phyloP scores from a whole-genome alignment of 352 stramenopile genomes.

The Thraustochytrium sp. region DNA sequence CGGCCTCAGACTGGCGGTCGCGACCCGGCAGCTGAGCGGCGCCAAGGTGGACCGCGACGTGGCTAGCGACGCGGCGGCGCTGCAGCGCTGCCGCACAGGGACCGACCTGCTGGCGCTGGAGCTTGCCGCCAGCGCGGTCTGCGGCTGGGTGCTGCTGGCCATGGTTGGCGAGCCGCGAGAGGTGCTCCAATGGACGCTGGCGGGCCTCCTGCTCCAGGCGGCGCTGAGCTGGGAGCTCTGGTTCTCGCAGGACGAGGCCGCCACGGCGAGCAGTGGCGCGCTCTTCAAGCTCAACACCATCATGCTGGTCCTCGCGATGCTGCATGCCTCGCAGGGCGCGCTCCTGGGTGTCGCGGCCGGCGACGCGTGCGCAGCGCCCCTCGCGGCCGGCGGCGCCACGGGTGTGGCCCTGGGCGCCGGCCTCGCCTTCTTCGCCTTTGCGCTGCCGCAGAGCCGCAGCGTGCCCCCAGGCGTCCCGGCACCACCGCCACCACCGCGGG shows the following conservation, averaged over 20 bases:
- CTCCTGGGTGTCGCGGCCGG: neutral
- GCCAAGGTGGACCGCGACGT: neutral
- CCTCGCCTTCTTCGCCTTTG: neutral
- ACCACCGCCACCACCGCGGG: neutral
- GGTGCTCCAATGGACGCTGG: neutral
- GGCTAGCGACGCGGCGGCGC: neutral
- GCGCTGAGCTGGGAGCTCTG: neutral
- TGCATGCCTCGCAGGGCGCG: neutral
- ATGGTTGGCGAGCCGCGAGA: neutral
- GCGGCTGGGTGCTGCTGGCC: neutral
- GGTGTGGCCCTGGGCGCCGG: neutral
- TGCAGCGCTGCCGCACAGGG: neutral
- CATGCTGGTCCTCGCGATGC: neutral
- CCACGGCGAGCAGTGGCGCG: neutral
- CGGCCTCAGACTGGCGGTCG: neutral
- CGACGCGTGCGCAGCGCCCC: neutral
- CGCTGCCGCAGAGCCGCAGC: neutral
- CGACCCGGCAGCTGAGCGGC: neutral
- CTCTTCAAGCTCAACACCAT: neutral
- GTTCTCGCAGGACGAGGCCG: neutral
- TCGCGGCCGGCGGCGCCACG: neutral
- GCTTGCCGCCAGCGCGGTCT: neutral
- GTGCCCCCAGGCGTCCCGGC: neutral
- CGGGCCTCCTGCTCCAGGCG: neutral
- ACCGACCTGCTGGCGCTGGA: neutral